Percentiles rank a stretch among this genome's conserved stretches.
These are phyloP conservation scores for Pichia inconspicua DNA, from an alignment of 1,139 yeast species.

Conservation along the genomic window DNA sequence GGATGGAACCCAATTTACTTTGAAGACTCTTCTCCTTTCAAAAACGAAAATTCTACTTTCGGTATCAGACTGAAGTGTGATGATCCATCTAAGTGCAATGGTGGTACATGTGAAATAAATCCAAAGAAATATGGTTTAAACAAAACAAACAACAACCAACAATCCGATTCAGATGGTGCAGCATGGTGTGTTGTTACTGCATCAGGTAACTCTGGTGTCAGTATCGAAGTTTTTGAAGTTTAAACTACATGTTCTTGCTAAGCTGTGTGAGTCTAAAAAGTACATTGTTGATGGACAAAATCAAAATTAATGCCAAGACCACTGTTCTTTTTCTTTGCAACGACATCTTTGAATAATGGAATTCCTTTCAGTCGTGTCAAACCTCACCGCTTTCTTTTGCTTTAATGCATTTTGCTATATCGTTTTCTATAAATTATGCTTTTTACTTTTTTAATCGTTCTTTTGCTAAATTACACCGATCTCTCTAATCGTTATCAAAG, in stretches of 20 bases:
- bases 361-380: not conserved
- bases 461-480: not conserved
- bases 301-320: not conserved
- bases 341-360: not conserved
- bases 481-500: slow-evolving; percentile 3
- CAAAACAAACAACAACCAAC: slow-evolving; percentile 35
- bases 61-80: slow-evolving; percentile 73
- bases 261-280: not conserved
- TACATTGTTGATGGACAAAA: not conserved
- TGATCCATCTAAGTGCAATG: slow-evolving; percentile 57
- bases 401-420: not conserved
- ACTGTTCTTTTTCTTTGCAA: not conserved
- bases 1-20: slow-evolving; percentile 88
- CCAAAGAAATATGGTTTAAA: slow-evolving; percentile 56
- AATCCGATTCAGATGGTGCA: slow-evolving; percentile 56
- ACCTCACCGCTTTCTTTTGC: not conserved
- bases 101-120: slow-evolving; percentile 72
- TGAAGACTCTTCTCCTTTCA: slow-evolving; percentile 49
- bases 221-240: slow-evolving; percentile 56
- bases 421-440: not conserved
- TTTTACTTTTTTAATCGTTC: not conserved
- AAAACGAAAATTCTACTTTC: slow-evolving; percentile 48
- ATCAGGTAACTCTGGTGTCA: slow-evolving; percentile 52
- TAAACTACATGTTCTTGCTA: slow-evolving; percentile 2
- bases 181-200: slow-evolving; percentile 81